Base-by-base conservation (phyloP, 2,329 filamentous ascomycete genomes). In the Aspergillus sp. region DNA sequence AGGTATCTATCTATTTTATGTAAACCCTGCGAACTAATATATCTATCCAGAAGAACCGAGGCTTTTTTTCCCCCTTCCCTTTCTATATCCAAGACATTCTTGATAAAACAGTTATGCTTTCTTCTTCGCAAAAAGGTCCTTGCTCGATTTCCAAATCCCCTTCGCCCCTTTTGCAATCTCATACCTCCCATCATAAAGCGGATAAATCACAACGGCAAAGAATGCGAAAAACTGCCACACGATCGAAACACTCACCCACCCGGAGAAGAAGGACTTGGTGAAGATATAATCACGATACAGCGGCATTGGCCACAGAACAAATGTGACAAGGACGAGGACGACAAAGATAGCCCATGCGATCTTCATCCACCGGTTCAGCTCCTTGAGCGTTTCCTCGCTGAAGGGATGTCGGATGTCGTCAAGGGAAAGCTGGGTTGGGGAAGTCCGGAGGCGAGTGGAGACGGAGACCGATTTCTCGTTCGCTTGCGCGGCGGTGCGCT, bases 221-320 rank as follows among this genome's bases (percentile, higher is more conserved):
- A 84, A 79, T 0, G 82, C 81, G 47, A 77, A 70, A 61, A 83
- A 84, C 53, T 82, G 80, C 81, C 81, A 83, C 0, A 81, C 69
- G 3, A 83, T 80, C 0, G 80, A 76, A 4, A 83, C 76, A 0
- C 74, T 72, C 0, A 77, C 74, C 81, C 81, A 83, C 0, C 80
- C 78, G 1, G 72, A 71, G 66, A 83, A 83, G 62, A 83, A 83
- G 0, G 73, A 67, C 65, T 76, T 77, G 0, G 76, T 81, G 62
- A 84, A 84, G 45, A 84, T 77, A 57, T 79, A 84, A 52, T 75
- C 64, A 0, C 81, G 77, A 64, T 84, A 84, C 5, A 84, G 72
- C 23, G 82, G 81, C 70, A 84, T 73, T 0, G 81, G 82, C 82
- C 81, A 84, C 0, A 77, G 64, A 11, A 84, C 66, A 28, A 82